These are phyloP conservation scores for Talaromyces funiculosus DNA, from an alignment of 2,329 filamentous ascomycete genomes.

Conservation along the genomic window DNA sequence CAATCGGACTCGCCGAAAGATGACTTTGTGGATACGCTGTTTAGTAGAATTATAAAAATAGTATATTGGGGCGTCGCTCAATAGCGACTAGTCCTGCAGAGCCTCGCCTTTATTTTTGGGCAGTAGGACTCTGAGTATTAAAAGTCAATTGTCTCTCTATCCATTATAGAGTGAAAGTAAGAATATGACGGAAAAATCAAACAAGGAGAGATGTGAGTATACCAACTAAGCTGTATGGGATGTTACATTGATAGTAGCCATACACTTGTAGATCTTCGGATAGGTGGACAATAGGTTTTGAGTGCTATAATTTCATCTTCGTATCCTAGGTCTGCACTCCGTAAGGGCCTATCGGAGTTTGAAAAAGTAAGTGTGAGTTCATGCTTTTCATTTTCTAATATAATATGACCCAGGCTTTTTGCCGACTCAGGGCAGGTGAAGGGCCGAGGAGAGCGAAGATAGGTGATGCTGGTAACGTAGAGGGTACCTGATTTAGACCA, in stretches of 20 bases:
- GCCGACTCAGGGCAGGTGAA: background rate
- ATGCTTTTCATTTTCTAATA: background rate
- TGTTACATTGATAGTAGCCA: background rate
- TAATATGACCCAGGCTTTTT: background rate
- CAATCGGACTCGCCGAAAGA: background rate
- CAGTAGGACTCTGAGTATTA: background rate
- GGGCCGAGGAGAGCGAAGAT: background rate
- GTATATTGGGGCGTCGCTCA: no score
- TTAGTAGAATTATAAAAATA: no score
- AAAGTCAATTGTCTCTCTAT: background rate
- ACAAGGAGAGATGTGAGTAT: background rate
- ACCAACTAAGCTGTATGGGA: background rate
- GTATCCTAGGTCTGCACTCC: background rate
- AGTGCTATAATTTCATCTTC: background rate
- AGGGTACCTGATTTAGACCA: background rate
- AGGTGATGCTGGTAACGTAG: background rate
- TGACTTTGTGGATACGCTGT: no score
- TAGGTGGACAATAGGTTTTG: background rate
- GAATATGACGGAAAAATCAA: background rate
- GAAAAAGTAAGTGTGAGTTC: background rate
- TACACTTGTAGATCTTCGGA: background rate
- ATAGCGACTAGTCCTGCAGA: background rate
- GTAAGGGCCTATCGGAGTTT: background rate
- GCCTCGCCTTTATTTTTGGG: background rate
- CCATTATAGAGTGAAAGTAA: background rate